Evolutionary conservation across 306 rosid genomes (phyloP).

Genomic region (Morella rubra): DNA sequence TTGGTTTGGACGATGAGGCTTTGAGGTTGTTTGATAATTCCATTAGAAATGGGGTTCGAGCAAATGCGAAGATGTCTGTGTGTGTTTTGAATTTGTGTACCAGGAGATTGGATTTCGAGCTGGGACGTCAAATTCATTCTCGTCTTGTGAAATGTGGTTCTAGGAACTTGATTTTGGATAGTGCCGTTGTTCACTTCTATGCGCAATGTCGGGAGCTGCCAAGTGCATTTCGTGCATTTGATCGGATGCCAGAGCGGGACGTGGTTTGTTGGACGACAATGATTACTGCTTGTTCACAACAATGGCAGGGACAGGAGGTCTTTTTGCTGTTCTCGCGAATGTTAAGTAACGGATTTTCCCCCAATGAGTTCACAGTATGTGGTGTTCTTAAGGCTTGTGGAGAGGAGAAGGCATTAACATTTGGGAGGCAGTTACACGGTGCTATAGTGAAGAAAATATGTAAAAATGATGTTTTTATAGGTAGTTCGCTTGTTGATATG

Average conservation of each 20-base stretch:
- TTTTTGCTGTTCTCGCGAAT: constrained; percentile 54
- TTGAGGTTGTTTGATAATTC: constrained; percentile 54
- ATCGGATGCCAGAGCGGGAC: constrained; percentile 58
- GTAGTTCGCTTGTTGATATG: constrained; percentile 81
- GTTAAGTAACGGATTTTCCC: constrained; percentile 57
- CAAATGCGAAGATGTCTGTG: constrained; percentile 74
- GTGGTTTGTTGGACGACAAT: constrained; percentile 86
- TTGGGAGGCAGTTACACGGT: constrained; percentile 80
- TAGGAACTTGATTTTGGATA: constrained; percentile 71
- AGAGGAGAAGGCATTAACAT: constrained; percentile 52
- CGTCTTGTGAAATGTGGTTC: constrained; percentile 57
- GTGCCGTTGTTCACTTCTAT: constrained; percentile 66
- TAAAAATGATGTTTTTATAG: constrained; percentile 70
- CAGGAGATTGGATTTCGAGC: constrained; percentile 52
- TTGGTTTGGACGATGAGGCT: constrained; percentile 65
- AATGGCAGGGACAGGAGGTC: constrained; percentile 64
- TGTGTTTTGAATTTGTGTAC: constrained; percentile 70
- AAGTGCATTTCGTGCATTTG: constrained; percentile 62
- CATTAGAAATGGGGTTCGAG: constrained; percentile 41
- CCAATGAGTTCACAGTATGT: constrained; percentile 81
- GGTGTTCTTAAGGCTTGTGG: constrained; percentile 86
- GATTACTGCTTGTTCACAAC: constrained; percentile 88
- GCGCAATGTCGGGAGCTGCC: constrained; percentile 61
- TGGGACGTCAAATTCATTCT: constrained; percentile 81
- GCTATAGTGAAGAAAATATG: constrained; percentile 61